Percentiles rank a stretch among this genome's conserved stretches.
phyloP scores from a whole-genome alignment of 2,329 filamentous ascomycete species.

The Botrytis squamosa region DNA sequence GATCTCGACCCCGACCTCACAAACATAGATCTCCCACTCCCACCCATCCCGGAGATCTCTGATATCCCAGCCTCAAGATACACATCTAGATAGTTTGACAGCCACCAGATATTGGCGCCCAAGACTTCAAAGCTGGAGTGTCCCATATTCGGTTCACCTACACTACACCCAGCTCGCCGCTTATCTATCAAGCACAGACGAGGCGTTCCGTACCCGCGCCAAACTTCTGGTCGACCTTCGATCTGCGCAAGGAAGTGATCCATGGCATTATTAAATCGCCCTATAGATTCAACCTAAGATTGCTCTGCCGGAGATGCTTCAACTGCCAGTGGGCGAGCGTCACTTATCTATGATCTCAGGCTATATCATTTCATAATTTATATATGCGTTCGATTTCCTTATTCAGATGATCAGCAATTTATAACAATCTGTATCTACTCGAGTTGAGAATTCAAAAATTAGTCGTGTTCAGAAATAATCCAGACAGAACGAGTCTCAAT shows the following conservation, averaged over 20 bases:
- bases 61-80: neutral
- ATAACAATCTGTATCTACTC: neutral
- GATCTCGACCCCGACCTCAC: neutral
- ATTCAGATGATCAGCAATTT: neutral
- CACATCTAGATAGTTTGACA: neutral
- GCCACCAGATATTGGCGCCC: neutral
- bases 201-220: neutral
- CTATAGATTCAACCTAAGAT: neutral
- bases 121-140: neutral
- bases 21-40: neutral
- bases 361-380: slow-evolving; percentile 3
- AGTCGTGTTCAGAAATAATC: neutral
- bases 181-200: slow-evolving; percentile 8
- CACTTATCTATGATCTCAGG: neutral
- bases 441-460: neutral
- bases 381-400: slow-evolving; percentile 1
- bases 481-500: neutral
- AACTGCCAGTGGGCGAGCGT: neutral
- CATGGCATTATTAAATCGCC: neutral
- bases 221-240: neutral
- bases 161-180: neutral
- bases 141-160: neutral
- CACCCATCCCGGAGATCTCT: neutral
- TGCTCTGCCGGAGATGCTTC: slow-evolving; percentile 15
- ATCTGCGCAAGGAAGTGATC: neutral